A percentile compares a stretch with the other conserved stretches of the same genome.
Evolutionary conservation across 2,329 filamentous ascomycete genomes (phyloP).

Genomic region (Aspergillus sergii): DNA sequence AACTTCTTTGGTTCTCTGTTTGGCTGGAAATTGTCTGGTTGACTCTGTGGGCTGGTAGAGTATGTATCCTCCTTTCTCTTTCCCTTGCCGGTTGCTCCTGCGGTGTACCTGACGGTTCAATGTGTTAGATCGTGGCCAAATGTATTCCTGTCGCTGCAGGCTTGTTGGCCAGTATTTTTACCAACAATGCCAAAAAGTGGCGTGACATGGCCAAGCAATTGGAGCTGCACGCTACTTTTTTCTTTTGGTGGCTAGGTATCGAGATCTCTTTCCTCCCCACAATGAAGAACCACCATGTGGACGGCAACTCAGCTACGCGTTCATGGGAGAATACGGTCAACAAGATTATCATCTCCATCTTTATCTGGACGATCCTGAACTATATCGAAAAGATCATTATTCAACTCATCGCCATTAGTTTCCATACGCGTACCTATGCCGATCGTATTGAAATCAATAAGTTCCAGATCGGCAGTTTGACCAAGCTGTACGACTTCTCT

Average conservation of each 20-base stretch:
- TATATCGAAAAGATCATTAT: constrained; percentile 91
- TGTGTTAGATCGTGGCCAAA: constrained; percentile 61
- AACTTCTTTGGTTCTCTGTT: constrained; percentile 87
- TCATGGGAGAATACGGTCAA: constrained; percentile 77
- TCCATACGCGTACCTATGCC: constrained; percentile 87
- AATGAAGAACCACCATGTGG: constrained; percentile 66
- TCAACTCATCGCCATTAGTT: constrained; percentile 90
- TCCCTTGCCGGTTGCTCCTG: not conserved
- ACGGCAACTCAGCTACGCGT: constrained; percentile 56
- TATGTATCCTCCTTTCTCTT: constrained; percentile 29
- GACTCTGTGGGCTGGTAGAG: constrained; percentile 77
- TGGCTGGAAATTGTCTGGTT: constrained; percentile 95
- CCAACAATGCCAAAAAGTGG: constrained; percentile 92
- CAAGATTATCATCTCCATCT: constrained; percentile 84
- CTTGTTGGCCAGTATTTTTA: constrained; percentile 71
- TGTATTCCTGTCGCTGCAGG: constrained; percentile 64
- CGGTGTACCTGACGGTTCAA: not conserved
- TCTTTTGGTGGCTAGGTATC: constrained; percentile 89
- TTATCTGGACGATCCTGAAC: constrained; percentile 78
- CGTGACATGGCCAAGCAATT: constrained; percentile 82
- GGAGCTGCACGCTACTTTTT: constrained; percentile 81
- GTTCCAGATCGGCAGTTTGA: constrained; percentile 73
- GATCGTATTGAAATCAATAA: constrained; percentile 92
- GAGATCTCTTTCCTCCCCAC: constrained; percentile 85
- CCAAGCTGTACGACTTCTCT: constrained; percentile 67